phyloP scores from a whole-genome alignment of 352 stramenopile genomes.

The Saprolegnia diclina region DNA sequence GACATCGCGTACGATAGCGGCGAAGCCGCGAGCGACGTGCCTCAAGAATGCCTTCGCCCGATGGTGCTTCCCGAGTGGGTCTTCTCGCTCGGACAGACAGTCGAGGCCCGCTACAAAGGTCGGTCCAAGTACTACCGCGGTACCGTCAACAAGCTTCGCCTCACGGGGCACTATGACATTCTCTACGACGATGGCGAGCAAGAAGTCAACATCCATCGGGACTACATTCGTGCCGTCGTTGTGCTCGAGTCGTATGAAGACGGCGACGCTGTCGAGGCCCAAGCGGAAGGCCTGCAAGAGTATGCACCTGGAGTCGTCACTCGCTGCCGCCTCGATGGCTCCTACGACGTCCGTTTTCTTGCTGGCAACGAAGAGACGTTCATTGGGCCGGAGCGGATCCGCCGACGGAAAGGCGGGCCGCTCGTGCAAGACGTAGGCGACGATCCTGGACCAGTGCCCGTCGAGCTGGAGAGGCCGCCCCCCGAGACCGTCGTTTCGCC shows the following conservation, averaged over 20 bases:
- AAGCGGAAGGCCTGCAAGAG: constrained; percentile 43
- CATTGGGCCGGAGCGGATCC: constrained; percentile 34
- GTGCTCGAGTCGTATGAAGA: constrained; percentile 33
- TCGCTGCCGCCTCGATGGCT: constrained; percentile 34
- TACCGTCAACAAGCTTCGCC: constrained; percentile 2
- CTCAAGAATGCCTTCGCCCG: constrained; percentile 9
- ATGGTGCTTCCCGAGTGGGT: constrained; percentile 14
- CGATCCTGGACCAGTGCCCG: neutral
- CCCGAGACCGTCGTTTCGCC: neutral
- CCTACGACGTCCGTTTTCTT: constrained; percentile 46
- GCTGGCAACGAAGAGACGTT: constrained; percentile 46
- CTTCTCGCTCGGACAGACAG: constrained; percentile 18
- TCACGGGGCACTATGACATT: constrained; percentile 19
- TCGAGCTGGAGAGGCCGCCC: neutral
- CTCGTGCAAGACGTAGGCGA: neutral
- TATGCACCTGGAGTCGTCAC: constrained; percentile 37
- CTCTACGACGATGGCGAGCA: constrained; percentile 25
- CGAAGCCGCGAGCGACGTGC: constrained; percentile 4
- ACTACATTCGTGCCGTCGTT: constrained; percentile 16
- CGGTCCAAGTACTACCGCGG: constrained; percentile 26
- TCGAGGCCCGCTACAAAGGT: constrained; percentile 23
- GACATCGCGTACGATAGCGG: constrained; percentile 22
- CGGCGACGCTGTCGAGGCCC: constrained; percentile 55
- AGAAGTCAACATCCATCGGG: constrained; percentile 10
- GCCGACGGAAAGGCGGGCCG: constrained; percentile 1